Evolutionary conservation across 768 basidiomycete genomes (phyloP).

Genomic region (Collybiopsis confluens): DNA sequence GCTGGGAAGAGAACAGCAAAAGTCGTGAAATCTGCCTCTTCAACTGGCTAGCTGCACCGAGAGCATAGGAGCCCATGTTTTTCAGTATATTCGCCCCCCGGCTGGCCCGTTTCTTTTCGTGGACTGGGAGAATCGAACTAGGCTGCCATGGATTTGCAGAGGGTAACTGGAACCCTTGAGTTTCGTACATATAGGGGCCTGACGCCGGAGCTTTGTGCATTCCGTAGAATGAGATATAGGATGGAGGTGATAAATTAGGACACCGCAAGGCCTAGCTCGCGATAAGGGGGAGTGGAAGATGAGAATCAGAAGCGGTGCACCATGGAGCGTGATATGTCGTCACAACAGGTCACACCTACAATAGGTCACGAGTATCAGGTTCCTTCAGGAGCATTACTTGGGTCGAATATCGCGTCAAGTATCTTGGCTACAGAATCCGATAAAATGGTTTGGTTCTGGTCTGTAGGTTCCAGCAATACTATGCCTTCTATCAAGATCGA

Average conservation of each 20-base stretch:
- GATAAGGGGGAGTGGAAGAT: background rate
- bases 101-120: conserved; percentile 7
- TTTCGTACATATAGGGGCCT: conserved; percentile 13
- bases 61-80: background rate
- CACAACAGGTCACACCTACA: no score
- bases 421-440: no score
- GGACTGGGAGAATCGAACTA: conserved; percentile 17
- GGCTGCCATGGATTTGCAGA: conserved; percentile 19
- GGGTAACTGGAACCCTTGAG: conserved; percentile 20
- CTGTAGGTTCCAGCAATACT: no score
- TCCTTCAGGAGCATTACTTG: no score
- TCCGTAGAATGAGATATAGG: conserved; percentile 24
- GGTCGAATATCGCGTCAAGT: no score
- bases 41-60: background rate
- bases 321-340: no score
- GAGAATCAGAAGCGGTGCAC: background rate
- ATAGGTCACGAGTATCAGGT: no score
- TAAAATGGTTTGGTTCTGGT: background rate
- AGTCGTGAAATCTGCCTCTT: conserved; percentile 11
- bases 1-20: conserved; percentile 3
- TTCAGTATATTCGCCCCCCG: conserved; percentile 6
- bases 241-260: background rate
- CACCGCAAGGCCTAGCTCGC: conserved; percentile 3
- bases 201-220: conserved; percentile 21
- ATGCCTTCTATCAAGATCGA: no score